phyloP scores from a whole-genome alignment of 805 yeast genomes.

The Pichia heedii region DNA sequence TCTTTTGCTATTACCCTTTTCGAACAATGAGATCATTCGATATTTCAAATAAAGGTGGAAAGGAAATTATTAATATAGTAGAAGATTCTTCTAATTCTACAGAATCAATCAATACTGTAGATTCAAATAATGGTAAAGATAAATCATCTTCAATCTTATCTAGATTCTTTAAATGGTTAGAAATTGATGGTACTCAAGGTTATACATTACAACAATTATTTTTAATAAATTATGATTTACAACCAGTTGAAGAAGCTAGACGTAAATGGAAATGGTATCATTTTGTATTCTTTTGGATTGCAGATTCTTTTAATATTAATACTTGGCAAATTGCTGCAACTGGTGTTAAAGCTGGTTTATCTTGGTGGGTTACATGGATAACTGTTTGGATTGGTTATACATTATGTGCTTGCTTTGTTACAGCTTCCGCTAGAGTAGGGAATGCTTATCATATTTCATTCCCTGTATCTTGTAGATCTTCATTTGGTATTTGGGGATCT shows the following conservation, averaged over 20 bases:
- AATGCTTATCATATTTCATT: conserved; percentile 73
- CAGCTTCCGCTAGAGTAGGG: conserved; percentile 70
- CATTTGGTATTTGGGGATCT: conserved; percentile 83
- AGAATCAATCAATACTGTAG: neutral
- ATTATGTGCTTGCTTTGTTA: conserved; percentile 60
- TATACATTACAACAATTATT: conserved; percentile 53
- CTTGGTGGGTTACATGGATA: conserved; percentile 91
- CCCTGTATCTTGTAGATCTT: conserved; percentile 73
- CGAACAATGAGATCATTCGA: neutral
- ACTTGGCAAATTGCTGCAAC: conserved; percentile 91
- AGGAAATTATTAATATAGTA: too few relatives aligned
- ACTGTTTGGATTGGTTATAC: conserved; percentile 81
- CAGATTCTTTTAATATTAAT: conserved; percentile 83
- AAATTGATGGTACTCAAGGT: conserved; percentile 24
- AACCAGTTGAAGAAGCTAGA: conserved; percentile 66
- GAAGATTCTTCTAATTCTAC: neutral
- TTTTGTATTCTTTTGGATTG: conserved; percentile 74
- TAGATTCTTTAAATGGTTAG: conserved; percentile 11
- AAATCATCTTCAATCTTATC: neutral
- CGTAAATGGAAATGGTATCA: conserved; percentile 85
- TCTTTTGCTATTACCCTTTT: neutral
- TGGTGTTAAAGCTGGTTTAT: conserved; percentile 66
- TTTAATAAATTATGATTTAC: conserved; percentile 63
- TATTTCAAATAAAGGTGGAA: neutral
- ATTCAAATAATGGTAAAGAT: neutral